These are phyloP conservation scores for Globisporangium barbulae DNA, from an alignment of 352 stramenopile species.

Conservation along the genomic window DNA sequence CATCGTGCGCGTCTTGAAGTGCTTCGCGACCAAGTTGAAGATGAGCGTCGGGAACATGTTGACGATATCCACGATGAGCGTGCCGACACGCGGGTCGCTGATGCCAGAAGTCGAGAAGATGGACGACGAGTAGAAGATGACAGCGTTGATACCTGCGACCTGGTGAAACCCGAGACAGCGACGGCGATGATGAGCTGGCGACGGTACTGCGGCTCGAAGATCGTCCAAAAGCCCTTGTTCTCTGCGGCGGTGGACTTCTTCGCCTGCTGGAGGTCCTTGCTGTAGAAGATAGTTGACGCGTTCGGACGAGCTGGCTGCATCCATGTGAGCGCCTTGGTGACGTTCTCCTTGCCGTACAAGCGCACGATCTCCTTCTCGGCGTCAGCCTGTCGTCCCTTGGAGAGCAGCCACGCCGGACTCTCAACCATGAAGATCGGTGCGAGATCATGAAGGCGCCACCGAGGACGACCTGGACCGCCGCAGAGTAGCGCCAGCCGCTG, in stretches of 20 bases:
- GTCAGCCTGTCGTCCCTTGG: slow-evolving; percentile 30
- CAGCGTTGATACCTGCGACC: slow-evolving; percentile 51
- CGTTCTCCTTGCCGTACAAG: slow-evolving; percentile 36
- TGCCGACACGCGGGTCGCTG: slow-evolving; percentile 33
- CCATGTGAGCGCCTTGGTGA: slow-evolving; percentile 32
- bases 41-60: slow-evolving; percentile 31
- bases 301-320: slow-evolving; percentile 9
- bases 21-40: slow-evolving; percentile 29
- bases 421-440: slow-evolving; percentile 49
- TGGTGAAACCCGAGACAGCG: slow-evolving; percentile 35
- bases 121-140: slow-evolving; percentile 52
- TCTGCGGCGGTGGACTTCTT: neutral
- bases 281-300: slow-evolving; percentile 2
- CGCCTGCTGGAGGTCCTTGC: slow-evolving; percentile 5
- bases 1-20: slow-evolving; percentile 53
- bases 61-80: slow-evolving; percentile 36
- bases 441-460: slow-evolving; percentile 36
- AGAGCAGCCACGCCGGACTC: slow-evolving; percentile 44
- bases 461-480: slow-evolving; percentile 49
- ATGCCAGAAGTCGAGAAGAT: slow-evolving; percentile 43
- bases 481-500: slow-evolving; percentile 57
- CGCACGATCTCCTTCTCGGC: slow-evolving; percentile 30
- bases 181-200: slow-evolving; percentile 35
- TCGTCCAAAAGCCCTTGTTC: neutral
- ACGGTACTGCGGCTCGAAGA: slow-evolving; percentile 26